A percentile compares a stretch with the other conserved stretches of the same genome.
Conservation (phyloP, 2,329 filamentous ascomycete genomes). For the Daldinia sp. region DNA sequence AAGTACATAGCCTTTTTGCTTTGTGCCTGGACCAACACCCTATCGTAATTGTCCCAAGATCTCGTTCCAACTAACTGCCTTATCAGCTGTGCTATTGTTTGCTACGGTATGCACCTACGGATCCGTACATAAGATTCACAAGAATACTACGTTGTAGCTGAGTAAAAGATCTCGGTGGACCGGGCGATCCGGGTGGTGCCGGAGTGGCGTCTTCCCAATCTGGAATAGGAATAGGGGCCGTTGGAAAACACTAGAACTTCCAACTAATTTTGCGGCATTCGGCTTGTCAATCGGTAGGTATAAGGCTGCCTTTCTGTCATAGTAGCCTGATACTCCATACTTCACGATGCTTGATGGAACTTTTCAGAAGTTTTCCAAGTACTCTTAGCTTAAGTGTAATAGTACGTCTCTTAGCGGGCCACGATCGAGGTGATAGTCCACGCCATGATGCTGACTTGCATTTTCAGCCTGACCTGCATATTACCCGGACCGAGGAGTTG, state of each 20-base stretch:
- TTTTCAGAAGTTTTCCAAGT: constrained; percentile 3
- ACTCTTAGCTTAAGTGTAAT: neutral
- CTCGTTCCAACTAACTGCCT: neutral
- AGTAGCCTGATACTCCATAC: constrained; percentile 6
- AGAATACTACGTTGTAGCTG: constrained; percentile 22
- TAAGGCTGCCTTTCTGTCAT: constrained; percentile 4
- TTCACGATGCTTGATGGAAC: neutral
- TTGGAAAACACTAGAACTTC: constrained; percentile 15
- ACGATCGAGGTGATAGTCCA: constrained; percentile 10
- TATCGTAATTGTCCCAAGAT: constrained; percentile 18
- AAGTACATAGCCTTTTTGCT: neutral
- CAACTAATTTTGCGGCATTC: constrained; percentile 4
- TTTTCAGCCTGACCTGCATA: constrained; percentile 22
- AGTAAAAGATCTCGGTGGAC: constrained; percentile 18
- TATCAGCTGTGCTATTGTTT: neutral
- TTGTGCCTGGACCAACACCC: neutral
- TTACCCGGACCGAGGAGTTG: constrained; percentile 17
- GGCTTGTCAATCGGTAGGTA: neutral
- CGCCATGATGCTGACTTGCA: constrained; percentile 22
- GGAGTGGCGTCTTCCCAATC: constrained; percentile 13
- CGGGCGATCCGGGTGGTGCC: constrained; percentile 28
- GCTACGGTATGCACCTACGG: neutral
- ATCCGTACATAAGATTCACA: neutral
- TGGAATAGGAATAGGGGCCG: constrained; percentile 11
- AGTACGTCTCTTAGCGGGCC: neutral